These are phyloP conservation scores for Spergularia marina DNA, from an alignment of 148 eudicot species.

Conservation along the genomic window DNA sequence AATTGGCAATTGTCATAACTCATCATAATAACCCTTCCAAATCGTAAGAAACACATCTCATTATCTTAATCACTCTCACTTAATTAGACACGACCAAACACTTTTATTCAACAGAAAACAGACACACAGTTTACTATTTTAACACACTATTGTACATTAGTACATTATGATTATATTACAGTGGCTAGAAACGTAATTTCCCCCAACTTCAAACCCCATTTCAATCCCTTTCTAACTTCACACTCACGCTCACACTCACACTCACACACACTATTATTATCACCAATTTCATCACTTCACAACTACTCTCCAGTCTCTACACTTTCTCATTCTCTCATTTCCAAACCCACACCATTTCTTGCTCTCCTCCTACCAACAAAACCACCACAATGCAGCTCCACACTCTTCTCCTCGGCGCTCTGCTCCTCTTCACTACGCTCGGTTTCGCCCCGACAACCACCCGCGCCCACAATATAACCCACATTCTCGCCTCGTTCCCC, in stretches of 20 bases:
- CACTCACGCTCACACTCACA: conserved; percentile 16
- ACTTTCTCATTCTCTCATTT: conserved; percentile 8
- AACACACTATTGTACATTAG: too few relatives aligned
- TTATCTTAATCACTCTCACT: neutral
- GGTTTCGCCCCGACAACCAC: conserved; percentile 14
- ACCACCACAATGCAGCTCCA: conserved; percentile 16
- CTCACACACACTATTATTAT: neutral
- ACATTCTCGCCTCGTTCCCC: conserved; percentile 53
- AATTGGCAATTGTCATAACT: too few relatives aligned
- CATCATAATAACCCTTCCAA: too few relatives aligned
- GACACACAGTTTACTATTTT: neutral
- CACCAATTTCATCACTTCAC: neutral
- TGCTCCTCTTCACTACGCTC: conserved; percentile 30
- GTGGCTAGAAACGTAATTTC: conserved; percentile 1
- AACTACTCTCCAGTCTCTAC: neutral
- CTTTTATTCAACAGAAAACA: neutral
- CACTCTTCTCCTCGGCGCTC: conserved; percentile 34
- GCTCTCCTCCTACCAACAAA: conserved; percentile 19
- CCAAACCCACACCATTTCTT: conserved; percentile 9
- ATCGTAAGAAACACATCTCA: too few relatives aligned
- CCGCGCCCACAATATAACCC: conserved; percentile 74
- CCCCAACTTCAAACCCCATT: conserved; percentile 13
- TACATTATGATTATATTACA: neutral
- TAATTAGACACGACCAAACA: neutral
- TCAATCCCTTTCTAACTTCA: conserved; percentile 12